Evolutionary conservation across 75 land plant genomes (phyloP).

Genomic region (Ceratopteris richardii): DNA sequence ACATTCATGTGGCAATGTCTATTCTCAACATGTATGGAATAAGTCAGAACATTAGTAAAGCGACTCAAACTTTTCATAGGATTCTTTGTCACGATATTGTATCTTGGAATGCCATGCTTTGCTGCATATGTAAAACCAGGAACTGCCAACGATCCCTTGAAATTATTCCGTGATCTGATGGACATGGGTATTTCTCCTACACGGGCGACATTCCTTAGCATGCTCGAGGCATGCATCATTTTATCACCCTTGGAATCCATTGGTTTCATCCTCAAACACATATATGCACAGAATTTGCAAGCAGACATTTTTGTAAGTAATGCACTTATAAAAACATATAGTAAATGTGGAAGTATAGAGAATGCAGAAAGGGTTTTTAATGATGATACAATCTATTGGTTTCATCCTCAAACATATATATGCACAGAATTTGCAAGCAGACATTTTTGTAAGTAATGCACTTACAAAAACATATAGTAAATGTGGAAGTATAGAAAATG

Average conservation of each 20-base stretch:
- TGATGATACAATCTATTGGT: not conserved
- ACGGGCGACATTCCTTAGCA: too few relatives aligned
- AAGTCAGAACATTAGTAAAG: too few relatives aligned
- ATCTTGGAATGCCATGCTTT: conserved; percentile 71
- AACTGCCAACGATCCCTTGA: conserved; percentile 32
- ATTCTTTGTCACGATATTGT: too few relatives aligned
- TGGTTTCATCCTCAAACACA: not conserved
- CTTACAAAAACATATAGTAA: conserved; percentile 54
- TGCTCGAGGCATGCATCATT: not conserved
- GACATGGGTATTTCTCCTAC: too few relatives aligned
- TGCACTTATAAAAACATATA: conserved; percentile 52
- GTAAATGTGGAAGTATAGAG: conserved; percentile 48
- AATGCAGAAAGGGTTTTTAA: conserved; percentile 43
- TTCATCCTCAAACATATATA: not conserved
- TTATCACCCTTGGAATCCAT: not conserved
- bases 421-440: conserved; percentile 10
- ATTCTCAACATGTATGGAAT: too few relatives aligned
- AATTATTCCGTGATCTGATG: too few relatives aligned
- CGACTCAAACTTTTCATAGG: too few relatives aligned
- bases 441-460: conserved; percentile 48
- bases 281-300: not conserved
- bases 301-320: conserved; percentile 45
- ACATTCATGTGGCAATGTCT: too few relatives aligned
- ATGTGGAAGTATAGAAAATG: conserved; percentile 44
- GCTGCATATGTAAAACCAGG: conserved; percentile 54